phyloP scores from a whole-genome alignment of 1,284 basidiomycete species.

The Leccinum cinnamomeum region DNA sequence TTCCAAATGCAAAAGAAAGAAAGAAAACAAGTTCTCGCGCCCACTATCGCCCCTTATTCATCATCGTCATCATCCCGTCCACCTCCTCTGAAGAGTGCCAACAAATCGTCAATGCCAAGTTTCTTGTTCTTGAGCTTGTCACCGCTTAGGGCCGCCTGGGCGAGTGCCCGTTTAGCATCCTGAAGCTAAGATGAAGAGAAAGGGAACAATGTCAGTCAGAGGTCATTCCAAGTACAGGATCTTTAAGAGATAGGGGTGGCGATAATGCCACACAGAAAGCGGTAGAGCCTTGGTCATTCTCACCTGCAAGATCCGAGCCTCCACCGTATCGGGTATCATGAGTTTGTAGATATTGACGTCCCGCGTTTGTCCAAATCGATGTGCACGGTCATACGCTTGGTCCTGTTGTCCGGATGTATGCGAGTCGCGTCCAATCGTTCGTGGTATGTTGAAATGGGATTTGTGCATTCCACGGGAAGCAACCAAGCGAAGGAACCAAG shows the following conservation, averaged over 20 bases:
- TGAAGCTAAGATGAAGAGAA: constrained; percentile 54
- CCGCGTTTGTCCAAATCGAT: constrained; percentile 84
- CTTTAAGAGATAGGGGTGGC: background rate
- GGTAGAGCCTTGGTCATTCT: background rate
- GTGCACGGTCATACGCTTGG: constrained; percentile 93
- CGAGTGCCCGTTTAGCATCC: constrained; percentile 83
- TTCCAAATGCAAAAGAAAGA: background rate
- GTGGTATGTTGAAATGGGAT: background rate
- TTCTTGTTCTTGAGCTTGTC: constrained; percentile 84
- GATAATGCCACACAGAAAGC: background rate
- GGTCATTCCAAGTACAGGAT: background rate
- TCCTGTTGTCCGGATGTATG: constrained; percentile 46
- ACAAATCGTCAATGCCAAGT: constrained; percentile 81
- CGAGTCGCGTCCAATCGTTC: constrained; percentile 1
- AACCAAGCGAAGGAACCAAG: background rate
- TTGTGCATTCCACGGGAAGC: background rate
- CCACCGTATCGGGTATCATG: constrained; percentile 85
- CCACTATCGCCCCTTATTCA: constrained; percentile 17
- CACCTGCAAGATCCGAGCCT: constrained; percentile 81
- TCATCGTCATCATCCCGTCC: constrained; percentile 58
- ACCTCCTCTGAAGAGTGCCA: constrained; percentile 70
- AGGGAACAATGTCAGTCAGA: constrained; percentile 1
- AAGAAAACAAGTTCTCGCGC: background rate
- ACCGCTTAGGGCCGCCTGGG: constrained; percentile 84
- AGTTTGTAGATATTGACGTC: constrained; percentile 94